Evolutionary conservation across 768 basidiomycete genomes (phyloP), one percentile per base, ranked within the genome.

Genomic region (Lentinula detonsa): DNA sequence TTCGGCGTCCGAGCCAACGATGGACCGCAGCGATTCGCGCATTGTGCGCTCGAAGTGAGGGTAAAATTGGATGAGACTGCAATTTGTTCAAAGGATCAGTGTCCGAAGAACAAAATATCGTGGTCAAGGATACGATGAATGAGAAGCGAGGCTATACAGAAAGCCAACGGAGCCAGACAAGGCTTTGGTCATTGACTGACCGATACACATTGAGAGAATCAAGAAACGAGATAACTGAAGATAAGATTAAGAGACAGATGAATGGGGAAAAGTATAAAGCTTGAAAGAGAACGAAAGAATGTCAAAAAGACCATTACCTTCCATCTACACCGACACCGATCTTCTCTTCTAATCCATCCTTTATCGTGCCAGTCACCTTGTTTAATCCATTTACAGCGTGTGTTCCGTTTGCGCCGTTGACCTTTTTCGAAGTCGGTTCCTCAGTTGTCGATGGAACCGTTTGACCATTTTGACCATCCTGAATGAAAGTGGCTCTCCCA

Each of bases 241-340:
- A 23, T 23, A 23, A 2, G 23, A 28, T 28, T 28, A 2, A 13
- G 6, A 39, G 37, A 13, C 2, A 39, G 37, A 39, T 63, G 35
- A 63, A 42, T 15, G 9, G n/a, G 39, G 18, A 42, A 50, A n/a
- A 39, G 40, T 31, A 2, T 33, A 46, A 7, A 46, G 16, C 18
- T 13, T 15, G 21, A 13, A 7, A 23, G 7, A 28, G 18, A 49
- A 57, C 16, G 21, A 57, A 39, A 39, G 37, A 39, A 39, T 8
- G 37, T 8, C 11, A 54, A 13, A 28, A 5, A 67, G 78, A 35
- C 7, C 7, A 8, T 39, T 62, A 91, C 93, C 90, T 93, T 70
- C 97, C 97, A 68, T 99, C 97, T 9, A 98, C 86, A 51, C 97
- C 97, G 31, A 99, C 85, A 54, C 84, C 79, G 48, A 96, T 84